Evolutionary conservation across 1,139 yeast species (phyloP), one percentile per base, ranked within the genome.

Genomic region (Kodamaea ohmeri): DNA sequence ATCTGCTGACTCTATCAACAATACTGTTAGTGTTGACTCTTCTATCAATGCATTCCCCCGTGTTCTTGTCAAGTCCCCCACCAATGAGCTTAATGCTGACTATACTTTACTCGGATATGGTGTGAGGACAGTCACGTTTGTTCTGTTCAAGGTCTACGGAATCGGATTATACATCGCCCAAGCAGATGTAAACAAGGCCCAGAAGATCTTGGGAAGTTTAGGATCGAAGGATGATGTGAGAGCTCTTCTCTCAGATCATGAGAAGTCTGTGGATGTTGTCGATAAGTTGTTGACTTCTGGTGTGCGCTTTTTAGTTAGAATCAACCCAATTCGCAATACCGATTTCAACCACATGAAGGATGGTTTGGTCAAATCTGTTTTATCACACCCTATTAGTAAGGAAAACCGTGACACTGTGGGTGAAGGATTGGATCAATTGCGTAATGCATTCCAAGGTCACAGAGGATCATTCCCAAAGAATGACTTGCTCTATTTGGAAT

Each of bases 301-400:
- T 8, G 74, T 85, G 16, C 73, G 78, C 42, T 71, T 88, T 49
- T 67, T 80, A 34, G 80, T 88, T 25, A 71, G 95, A 46, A 81
- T 92, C 46, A 81, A 84, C 14, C 97, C 98, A 0, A 81, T 84
- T 8, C 75, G 95, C 54, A 87, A 85, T 57, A 90, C 97, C 1
- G 97, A 90, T 59, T 87, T 84, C 60, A 79, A 79, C 46, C 97
- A 92, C 58, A 63, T 92, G 56, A 77, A 85, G 50, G 97, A 92
- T 55, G 97, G 97, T 0, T 76, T 92, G 47, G 78, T 88, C 40
- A 83, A 92, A 53, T 80, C 95, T 2, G 73, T 83, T 35, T 67
- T 79, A 55, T 79, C 82, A 20, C 76, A 76, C 50, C 76, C 79
- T 2, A 56, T 61, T 43, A 65, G 73, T 39, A 71, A 68, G 43